Percentiles rank a stretch among this genome's conserved stretches.
Evolutionary conservation across 1,284 basidiomycete genomes (phyloP).

Genomic region (Cryptococcus sp.): DNA sequence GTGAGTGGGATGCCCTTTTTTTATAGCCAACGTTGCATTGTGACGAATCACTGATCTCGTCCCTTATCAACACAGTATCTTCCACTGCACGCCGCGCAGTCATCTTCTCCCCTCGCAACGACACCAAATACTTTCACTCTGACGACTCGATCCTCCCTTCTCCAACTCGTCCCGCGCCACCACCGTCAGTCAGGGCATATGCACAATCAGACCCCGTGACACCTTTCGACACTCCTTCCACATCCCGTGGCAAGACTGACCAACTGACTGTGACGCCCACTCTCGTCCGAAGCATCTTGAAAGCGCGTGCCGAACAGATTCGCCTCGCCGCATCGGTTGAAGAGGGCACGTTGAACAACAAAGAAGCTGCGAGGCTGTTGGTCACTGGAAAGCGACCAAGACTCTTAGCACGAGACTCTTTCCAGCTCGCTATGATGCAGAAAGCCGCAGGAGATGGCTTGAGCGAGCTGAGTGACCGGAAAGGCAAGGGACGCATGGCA

Average conservation of each 20-base stretch:
- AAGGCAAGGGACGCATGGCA: constrained; percentile 19
- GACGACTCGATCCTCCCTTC: constrained; percentile 34
- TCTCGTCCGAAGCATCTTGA: constrained; percentile 38
- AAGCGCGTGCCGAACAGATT: constrained; percentile 34
- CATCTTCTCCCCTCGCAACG: constrained; percentile 38
- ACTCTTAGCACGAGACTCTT: constrained; percentile 36
- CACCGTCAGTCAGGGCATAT: constrained; percentile 33
- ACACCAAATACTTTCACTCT: constrained; percentile 41
- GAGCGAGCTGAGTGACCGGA: constrained; percentile 9
- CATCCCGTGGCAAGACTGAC: constrained; percentile 4
- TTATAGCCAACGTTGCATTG: not conserved
- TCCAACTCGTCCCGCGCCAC: constrained; percentile 11
- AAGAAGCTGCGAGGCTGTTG: constrained; percentile 42
- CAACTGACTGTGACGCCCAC: constrained; percentile 4
- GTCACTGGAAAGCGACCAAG: constrained; percentile 40
- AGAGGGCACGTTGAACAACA: constrained; percentile 49
- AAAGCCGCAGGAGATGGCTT: constrained; percentile 22
- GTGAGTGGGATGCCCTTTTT: constrained; percentile 3
- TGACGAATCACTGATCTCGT: not conserved
- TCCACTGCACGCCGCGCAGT: constrained; percentile 25
- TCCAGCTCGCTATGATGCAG: constrained; percentile 33
- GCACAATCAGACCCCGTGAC: constrained; percentile 17
- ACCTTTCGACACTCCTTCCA: constrained; percentile 9
- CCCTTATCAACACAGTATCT: not conserved
- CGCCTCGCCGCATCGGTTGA: constrained; percentile 43